Evolutionary conservation across 139 green algal species (phyloP).

Genomic region (Coccomyxa sp.): DNA sequence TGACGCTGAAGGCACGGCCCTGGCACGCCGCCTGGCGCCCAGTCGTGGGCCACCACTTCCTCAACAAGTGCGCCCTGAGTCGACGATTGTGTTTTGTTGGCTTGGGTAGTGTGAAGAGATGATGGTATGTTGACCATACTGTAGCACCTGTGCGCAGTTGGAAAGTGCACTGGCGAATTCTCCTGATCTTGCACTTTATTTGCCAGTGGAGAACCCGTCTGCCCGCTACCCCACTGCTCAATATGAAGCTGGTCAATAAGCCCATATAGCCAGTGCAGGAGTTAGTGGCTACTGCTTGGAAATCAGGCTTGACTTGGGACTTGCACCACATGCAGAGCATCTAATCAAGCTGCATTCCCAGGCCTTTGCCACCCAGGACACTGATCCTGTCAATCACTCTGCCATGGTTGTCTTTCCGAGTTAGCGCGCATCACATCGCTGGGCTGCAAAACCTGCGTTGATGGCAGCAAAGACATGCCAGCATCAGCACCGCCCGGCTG

Average conservation of each 20-base stretch:
- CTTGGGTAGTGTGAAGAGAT: not conserved
- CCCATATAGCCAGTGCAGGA: too few relatives aligned
- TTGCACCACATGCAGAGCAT: too few relatives aligned
- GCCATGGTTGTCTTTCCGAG: too few relatives aligned
- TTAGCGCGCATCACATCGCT: too few relatives aligned
- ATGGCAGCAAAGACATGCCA: too few relatives aligned
- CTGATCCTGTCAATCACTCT: too few relatives aligned
- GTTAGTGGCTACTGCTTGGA: too few relatives aligned
- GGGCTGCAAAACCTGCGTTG: too few relatives aligned
- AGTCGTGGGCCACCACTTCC: conserved; percentile 8
- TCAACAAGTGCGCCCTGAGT: not conserved
- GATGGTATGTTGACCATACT: not conserved
- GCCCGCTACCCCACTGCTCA: not conserved
- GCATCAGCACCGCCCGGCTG: too few relatives aligned
- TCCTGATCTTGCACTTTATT: not conserved
- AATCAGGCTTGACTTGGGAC: too few relatives aligned
- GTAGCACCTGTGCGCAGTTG: not conserved
- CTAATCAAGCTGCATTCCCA: too few relatives aligned
- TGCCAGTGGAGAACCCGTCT: not conserved
- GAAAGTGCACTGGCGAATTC: not conserved
- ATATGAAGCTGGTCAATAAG: not conserved
- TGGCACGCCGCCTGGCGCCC: conserved; percentile 13
- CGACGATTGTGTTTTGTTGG: not conserved
- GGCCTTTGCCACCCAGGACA: too few relatives aligned
- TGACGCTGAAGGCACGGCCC: conserved; percentile 1